Base-by-base conservation (phyloP, 1,139 yeast genomes). In the Sugiyamaella paludigena region DNA sequence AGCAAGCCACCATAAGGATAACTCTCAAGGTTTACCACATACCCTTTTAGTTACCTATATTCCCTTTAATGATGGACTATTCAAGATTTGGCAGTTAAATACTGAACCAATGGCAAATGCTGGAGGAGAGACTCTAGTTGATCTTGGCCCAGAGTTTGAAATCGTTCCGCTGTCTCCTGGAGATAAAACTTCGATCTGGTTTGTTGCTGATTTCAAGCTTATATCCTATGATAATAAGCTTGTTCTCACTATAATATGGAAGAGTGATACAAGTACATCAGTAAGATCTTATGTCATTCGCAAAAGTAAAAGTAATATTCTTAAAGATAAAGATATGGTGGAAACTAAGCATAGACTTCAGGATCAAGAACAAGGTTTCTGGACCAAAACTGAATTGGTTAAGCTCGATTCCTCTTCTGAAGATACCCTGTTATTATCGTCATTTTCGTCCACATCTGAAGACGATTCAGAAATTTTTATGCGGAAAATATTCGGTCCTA, bases 251-350 rank as follows among this genome's bases (percentile, higher is more conserved):
- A 67, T 79, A 1, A 67, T 83, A 36, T 82, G 87, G 87, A 83
- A 83, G 58, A 80, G 86, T 51, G 83, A 83, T 54, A 76, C 79
- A 1, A 72, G 80, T 1, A 77, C 83, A 3, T 68, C 74, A 26
- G 61, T 79, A 27, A 73, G 74, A 49, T 59, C 68, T 8, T 55
- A 70, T 32, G 61, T 62, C 16, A 50, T 74, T 28, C 50, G 56
- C 10, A 47, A 41, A 13, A 43, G 48, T 15, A 35, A 13, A 12
- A 33, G 29, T 11, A n/a, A n/a, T n/a, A n/a, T n/a, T n/a, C n/a
- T n/a, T 31, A 19, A 19, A 19, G 24, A 5, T 19, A 19, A 19
- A 5, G 24, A 19, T 19, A 19, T 19, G 24, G 24, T 19, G 24
- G 24, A 19, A 19, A 19, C 24, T 5, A 19, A 19, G 24, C 24